These are phyloP conservation scores for Danielia reshetovae DNA, from an alignment of 805 yeast genomes.

Conservation along the genomic window DNA sequence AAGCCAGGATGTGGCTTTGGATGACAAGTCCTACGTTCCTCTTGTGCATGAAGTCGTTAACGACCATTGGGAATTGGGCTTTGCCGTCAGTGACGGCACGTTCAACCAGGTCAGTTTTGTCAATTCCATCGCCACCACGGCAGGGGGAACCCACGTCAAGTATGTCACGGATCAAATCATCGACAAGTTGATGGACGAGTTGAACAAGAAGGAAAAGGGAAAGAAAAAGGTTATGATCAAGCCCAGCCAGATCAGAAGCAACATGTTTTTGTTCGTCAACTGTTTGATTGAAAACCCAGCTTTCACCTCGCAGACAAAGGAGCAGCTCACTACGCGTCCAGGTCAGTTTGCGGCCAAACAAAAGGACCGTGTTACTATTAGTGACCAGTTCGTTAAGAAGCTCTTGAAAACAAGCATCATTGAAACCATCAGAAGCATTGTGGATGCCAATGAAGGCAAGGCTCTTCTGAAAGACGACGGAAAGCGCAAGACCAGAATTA, in stretches of 20 bases:
- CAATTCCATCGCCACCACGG: constrained; percentile 93
- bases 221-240: constrained; percentile 66
- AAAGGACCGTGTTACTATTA: constrained; percentile 53
- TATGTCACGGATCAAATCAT: constrained; percentile 81
- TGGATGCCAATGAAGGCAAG: constrained; percentile 83
- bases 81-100: constrained; percentile 84
- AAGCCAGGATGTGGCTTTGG: constrained; percentile 28
- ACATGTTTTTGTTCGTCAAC: constrained; percentile 86
- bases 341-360: constrained; percentile 82
- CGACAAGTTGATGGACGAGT: constrained; percentile 64
- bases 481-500: constrained; percentile 73
- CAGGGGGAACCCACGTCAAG: constrained; percentile 95
- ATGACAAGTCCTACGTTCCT: constrained; percentile 32
- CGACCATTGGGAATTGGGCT: constrained; percentile 95
- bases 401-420: constrained; percentile 60
- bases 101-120: constrained; percentile 96
- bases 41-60: constrained; percentile 77
- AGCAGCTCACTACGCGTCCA: constrained; percentile 85
- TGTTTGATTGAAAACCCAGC: constrained; percentile 96
- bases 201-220: constrained; percentile 61
- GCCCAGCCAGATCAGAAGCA: constrained; percentile 83
- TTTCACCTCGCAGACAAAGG: constrained; percentile 96
- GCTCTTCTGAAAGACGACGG: constrained; percentile 90
- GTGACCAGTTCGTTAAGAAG: constrained; percentile 71
- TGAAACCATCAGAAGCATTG: constrained; percentile 78